These are phyloP conservation scores for Leucosporidium creatinivorum DNA, from an alignment of 768 basidiomycete genomes.

Conservation along the genomic window DNA sequence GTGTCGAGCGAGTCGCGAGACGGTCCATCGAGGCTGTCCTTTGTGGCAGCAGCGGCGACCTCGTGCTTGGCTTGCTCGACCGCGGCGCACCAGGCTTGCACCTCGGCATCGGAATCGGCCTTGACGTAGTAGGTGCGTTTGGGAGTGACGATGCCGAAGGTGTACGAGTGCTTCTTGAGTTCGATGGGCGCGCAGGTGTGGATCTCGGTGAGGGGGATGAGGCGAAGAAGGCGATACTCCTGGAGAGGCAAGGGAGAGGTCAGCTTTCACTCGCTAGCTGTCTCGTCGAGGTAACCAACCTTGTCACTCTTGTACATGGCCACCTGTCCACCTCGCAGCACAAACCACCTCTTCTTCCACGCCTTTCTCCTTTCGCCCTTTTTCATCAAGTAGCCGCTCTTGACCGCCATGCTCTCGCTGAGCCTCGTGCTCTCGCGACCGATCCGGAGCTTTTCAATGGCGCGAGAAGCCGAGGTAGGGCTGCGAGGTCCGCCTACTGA, in stretches of 20 bases:
- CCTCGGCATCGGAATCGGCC: slow-evolving; percentile 63
- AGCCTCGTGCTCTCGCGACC: slow-evolving; percentile 30
- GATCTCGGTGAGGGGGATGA: slow-evolving; percentile 77
- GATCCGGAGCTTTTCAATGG: slow-evolving; percentile 33
- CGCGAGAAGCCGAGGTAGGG: background rate
- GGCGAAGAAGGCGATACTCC: slow-evolving; percentile 83
- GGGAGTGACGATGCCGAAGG: slow-evolving; percentile 86
- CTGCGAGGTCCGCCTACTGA: background rate
- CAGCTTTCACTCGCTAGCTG: background rate
- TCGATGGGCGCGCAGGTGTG: slow-evolving; percentile 81
- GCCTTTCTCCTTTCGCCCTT: slow-evolving; percentile 97
- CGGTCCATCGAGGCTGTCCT: slow-evolving; percentile 7
- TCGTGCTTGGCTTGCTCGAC: slow-evolving; percentile 22
- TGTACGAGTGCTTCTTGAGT: slow-evolving; percentile 79
- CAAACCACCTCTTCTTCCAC: slow-evolving; percentile 99
- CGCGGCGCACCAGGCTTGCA: slow-evolving; percentile 54
- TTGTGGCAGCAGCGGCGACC: slow-evolving; percentile 7
- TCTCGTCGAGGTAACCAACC: slow-evolving; percentile 34
- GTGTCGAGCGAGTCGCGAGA: no score
- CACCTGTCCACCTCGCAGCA: slow-evolving; percentile 79
- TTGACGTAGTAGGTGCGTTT: slow-evolving; percentile 85
- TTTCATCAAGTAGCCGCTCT: slow-evolving; percentile 92
- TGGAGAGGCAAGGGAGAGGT: slow-evolving; percentile 19
- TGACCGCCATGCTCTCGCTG: slow-evolving; percentile 54
- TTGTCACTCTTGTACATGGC: slow-evolving; percentile 95